Base-by-base conservation (phyloP, 2,329 filamentous ascomycete genomes). In the Cytospora piceae region DNA sequence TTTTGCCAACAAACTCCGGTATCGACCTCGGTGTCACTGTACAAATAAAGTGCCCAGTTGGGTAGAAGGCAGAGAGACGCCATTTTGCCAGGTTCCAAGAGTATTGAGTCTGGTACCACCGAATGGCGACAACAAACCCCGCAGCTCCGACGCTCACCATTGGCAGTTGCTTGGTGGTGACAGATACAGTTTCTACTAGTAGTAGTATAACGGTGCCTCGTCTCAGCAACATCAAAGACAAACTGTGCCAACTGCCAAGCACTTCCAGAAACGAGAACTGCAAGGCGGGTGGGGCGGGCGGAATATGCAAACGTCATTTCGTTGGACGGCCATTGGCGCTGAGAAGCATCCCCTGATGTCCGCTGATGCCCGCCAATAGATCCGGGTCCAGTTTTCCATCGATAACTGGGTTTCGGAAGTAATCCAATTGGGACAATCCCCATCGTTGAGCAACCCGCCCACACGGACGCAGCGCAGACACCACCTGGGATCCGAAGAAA, bases 61-160 rank as follows among this genome's bases (percentile, higher is more conserved):
- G 58, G 11, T 27, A 27, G 14, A 20, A 24, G 57, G 20, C 6
- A 49, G 22, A 20, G 17, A 22, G 9, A 37, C 42, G 4, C 42
- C 27, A 5, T 15, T 14, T 60, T 22, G 9, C n/a, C 46, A 49
- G 22, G 9, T 9, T 9, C 5, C 9, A 24, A 9, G 46, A 49
- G 46, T n/a, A n/a, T n/a, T n/a, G 24, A 11, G 9, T 24, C 12
- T 49, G 46, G 27, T 42, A 42, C 20, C 46, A 24, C 46, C 11
- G 22, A 49, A 49, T n/a, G 39, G 39, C 39, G 29, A 51, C 31
- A 63, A 22, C 49, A 66, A 67, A 67, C 64, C 56, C 61, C 65
- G 65, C 65, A 67, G 4, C 49, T 55, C 49, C 37, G 20, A 15
- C n/a, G 29, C 15, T 51, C 63, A 32, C 64, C 56, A 64, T 67